Evolutionary conservation across 805 yeast species (phyloP), one percentile per base, ranked within the genome.

Genomic region (Ogataea paraovalis): DNA sequence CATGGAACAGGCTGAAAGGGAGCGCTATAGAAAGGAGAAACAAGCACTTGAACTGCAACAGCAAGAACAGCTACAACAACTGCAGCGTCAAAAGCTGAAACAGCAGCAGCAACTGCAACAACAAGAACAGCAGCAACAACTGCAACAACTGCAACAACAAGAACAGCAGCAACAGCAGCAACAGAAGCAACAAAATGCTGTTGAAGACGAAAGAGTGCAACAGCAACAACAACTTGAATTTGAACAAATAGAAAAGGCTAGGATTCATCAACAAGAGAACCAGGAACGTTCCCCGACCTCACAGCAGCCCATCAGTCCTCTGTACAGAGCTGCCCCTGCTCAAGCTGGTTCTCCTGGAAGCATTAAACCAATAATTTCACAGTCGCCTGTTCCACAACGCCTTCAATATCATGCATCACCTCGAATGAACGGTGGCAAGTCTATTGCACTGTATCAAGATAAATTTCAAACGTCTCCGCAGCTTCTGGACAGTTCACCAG

Each of bases 331-430:
- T 19, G 36, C 44, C 33, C 14, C 30, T 27, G 12, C 46, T 32
- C 32, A 40, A 28, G 32, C 39, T 44, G 50, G 39, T 19, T 27
- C 43, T 20, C 38, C 37, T 28, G 20, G 23, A 22, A 25, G 42
- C 16, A 13, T 19, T 13, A 19, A 37, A 34, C 14, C 45, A 46
- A 13, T 14, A 8, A 30, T 30, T 4, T 30, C 39, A 9, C 48
- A 23, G 16, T 16, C 40, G 8, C 25, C 33, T 22, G 44, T 10
- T 42, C 55, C 51, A 6, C 50, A 45, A 14, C 54, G 51, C 14
- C 41, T 60, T 5, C 56, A 50, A 59, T 59, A 46, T 25, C 16
- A 54, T 60, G 39, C 60, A 61, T 42, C 45, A 5, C 50, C 43
- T n/a, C 22, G 42, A 38, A 14, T 21, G 22, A 28, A 34, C 2